Evolutionary conservation across 371 early-diverging fungal species (phyloP), one percentile per base, ranked within the genome.

Genomic region (Mortierella sp.): DNA sequence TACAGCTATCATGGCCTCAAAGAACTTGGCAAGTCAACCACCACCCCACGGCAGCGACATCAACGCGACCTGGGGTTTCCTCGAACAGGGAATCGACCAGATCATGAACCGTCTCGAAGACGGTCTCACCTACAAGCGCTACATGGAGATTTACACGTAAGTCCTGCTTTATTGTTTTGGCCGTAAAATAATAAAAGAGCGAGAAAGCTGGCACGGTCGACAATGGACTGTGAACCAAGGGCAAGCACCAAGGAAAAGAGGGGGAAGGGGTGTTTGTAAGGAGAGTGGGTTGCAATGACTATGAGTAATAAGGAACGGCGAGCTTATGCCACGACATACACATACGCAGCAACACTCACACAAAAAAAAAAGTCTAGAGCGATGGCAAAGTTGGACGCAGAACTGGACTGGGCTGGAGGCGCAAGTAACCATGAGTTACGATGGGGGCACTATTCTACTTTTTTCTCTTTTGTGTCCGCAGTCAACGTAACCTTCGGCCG

Each of bases 131-230:
- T 91, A 93, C 83, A 88, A 89, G 63, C 92, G 94, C 58, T 97
- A 96, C 88, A 95, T 97, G 90, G 91, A 94, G 72, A 91, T 97
- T 55, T 97, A 98, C 90, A 97, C 98, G 96, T 95, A 92, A 88
- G 88, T 86, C 6, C 35, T 63, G 35, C 27, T 32, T 65, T 65
- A 41, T 24, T 72, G 44, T 32, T 38, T 35, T 7, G 24, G 18
- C 29, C 32, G 35, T 27, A 41, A 38, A 68, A 38, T 21, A 38
- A 3, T 32, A 35, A 32, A 16, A 18, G 49, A 49, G 49, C 49
- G 49, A 18, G 51, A 48, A 14, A 51, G 51, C 32, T 18, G 35
- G 63, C 18, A 35, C 63, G 21, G 38, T 5, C 63, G 18, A 18
- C 24, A 35, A 21, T 32, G 41, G 41, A 48, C 11, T 21, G 35